Evolutionary conservation across 2,329 filamentous ascomycete species (phyloP).

Genomic region (Aureobasidium sp.): DNA sequence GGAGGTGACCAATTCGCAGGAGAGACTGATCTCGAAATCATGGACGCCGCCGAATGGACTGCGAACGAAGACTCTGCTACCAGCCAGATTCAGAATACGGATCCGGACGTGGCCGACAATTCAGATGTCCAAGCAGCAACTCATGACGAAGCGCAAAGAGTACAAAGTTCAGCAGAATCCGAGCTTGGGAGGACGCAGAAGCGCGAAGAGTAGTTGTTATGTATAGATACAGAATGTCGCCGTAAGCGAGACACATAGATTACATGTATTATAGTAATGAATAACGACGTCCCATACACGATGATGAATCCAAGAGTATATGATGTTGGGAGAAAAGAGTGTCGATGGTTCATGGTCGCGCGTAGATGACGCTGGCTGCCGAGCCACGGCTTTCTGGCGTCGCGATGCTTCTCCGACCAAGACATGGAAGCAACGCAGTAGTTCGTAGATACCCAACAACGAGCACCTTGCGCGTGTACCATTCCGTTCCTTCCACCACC

Average conservation of each 20-base stretch:
- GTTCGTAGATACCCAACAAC: background rate
- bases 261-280: slow-evolving; percentile 8
- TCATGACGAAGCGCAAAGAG: slow-evolving; percentile 12
- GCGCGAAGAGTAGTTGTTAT: background rate
- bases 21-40: slow-evolving; percentile 20
- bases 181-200: background rate
- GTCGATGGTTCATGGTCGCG: background rate
- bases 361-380: background rate
- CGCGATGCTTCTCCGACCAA: background rate
- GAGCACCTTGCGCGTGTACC: background rate
- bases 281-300: background rate
- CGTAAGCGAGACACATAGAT: background rate
- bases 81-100: slow-evolving; percentile 7
- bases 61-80: slow-evolving; percentile 2
- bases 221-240: background rate
- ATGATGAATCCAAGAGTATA: background rate
- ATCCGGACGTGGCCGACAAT: slow-evolving; percentile 10
- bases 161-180: background rate
- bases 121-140: background rate
- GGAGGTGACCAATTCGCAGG: slow-evolving; percentile 23
- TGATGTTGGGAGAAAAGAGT: background rate
- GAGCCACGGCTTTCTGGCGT: background rate
- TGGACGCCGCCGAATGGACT: slow-evolving; percentile 15
- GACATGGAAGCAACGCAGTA: background rate
- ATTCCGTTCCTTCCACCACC: too few species aligned